Evolutionary conservation across 371 early-diverging fungal genomes (phyloP), one percentile per base, ranked within the genome.

Genomic region (Coemansia sp.): DNA sequence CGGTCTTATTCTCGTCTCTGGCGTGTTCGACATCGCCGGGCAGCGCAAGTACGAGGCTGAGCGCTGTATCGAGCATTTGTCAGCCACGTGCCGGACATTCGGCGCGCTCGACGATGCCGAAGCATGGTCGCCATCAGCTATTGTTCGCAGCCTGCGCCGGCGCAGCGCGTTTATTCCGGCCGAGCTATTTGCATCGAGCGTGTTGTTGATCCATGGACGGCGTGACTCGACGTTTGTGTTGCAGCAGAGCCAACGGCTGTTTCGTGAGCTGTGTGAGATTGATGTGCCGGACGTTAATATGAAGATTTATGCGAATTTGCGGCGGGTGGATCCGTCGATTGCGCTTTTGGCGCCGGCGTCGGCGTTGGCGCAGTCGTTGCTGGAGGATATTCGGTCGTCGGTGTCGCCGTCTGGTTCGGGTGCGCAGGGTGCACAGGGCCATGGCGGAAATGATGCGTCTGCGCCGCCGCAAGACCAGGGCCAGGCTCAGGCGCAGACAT

Each of bases 271-370:
- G 40, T 82, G 82, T 54, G 67, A 69, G 6, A 62, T 81, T n/a
- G 82, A 82, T 58, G 79, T 82, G 39, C 71, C 73, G 25, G 80
- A 82, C 44, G 82, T 82, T 37, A 79, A 82, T 48, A 80, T 82
- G 71, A 82, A 82, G 66, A 72, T 82, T 4, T 82, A 82, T 37
- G 83, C 82, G 3, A 82, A 81, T 33, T 57, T 82, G 40, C 68
- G 82, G 23, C 68, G 82, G 23, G 82, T 82, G 39, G 82, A 82
- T 39, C 82, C 82, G 3, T 64, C 82, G n/a, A 80, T 82, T 30
- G 80, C 82, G 5, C 59, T 82, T 9, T 67, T 82, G 26, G 78
- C 82, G 2, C 82, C 78, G 14, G 65, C 71, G 12, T 71, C 82
- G 18, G 69, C 78, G 6, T 66, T 82, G 67, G 79, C 82, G 1